Percentiles rank a stretch among this genome's conserved stretches.
Evolutionary conservation across 2,329 filamentous ascomycete species (phyloP).

Genomic region (Pyrenophora seminiperda): DNA sequence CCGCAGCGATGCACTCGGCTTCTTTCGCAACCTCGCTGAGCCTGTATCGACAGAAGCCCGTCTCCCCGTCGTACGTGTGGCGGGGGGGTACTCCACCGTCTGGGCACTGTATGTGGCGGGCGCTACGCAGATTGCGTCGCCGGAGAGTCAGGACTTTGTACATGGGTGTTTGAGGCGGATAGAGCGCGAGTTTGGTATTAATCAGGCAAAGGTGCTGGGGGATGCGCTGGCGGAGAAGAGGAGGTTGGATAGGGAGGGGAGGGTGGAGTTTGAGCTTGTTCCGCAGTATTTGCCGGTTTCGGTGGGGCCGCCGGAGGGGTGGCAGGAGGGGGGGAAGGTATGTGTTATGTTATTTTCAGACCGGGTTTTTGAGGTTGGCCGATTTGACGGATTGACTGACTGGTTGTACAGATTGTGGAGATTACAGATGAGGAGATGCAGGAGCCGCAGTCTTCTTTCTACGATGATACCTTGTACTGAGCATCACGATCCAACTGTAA

Average conservation of each 20-base stretch:
- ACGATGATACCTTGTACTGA: background rate
- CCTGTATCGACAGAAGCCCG: slow-evolving; percentile 17
- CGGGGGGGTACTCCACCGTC: slow-evolving; percentile 38
- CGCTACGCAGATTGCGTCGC: slow-evolving; percentile 33
- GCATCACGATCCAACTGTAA: too few relatives aligned
- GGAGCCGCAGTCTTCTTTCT: background rate
- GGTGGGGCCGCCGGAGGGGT: slow-evolving; percentile 1
- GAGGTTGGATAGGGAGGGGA: slow-evolving; percentile 9
- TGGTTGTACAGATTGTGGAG: background rate
- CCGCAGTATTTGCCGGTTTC: slow-evolving; percentile 17
- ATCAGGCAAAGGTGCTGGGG: slow-evolving; percentile 39
- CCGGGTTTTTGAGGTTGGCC: background rate
- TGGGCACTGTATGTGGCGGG: slow-evolving; percentile 44
- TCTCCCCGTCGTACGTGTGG: slow-evolving; percentile 39
- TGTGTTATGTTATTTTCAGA: background rate
- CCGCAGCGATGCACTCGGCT: slow-evolving; percentile 3
- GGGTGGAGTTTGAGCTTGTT: slow-evolving; percentile 2
- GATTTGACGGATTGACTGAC: too few relatives aligned
- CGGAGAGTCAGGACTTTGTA: slow-evolving; percentile 31
- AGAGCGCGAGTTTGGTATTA: slow-evolving; percentile 53
- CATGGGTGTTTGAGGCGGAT: slow-evolving; percentile 64
- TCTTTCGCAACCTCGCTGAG: background rate
- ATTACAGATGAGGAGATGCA: background rate
- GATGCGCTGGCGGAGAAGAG: slow-evolving; percentile 31
- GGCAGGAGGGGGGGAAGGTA: background rate